These are phyloP conservation scores for Aspergillus tamarii DNA, from an alignment of 2,329 filamentous ascomycete species.

Conservation along the genomic window DNA sequence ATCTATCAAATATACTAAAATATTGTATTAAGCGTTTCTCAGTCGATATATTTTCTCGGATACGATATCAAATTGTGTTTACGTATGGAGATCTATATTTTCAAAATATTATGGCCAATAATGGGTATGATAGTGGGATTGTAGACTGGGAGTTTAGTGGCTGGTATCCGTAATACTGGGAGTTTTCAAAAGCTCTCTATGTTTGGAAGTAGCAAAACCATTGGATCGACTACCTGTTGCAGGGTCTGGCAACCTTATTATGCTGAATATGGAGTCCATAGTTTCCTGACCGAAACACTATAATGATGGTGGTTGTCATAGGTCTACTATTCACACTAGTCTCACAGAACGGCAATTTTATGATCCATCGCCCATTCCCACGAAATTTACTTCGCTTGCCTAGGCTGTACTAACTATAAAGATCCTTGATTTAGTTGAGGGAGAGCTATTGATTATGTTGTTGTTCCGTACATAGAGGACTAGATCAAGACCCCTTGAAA, in stretches of 20 bases:
- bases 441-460: too few species aligned
- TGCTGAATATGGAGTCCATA: not conserved
- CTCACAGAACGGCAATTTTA: too few species aligned
- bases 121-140: not conserved
- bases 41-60: constrained; percentile 18
- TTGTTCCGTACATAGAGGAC: too few species aligned
- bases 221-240: constrained; percentile 34
- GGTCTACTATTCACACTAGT: too few species aligned
- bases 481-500: too few species aligned
- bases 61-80: constrained; percentile 25
- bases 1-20: constrained; percentile 19
- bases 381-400: too few species aligned
- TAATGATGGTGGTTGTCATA: not conserved
- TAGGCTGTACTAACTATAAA: too few species aligned
- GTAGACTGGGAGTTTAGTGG: constrained; percentile 1
- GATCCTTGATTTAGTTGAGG: too few species aligned
- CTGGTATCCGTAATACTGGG: not conserved
- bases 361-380: too few species aligned
- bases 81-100: not conserved
- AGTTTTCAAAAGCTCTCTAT: constrained; percentile 30
- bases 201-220: constrained; percentile 36
- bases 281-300: not conserved
- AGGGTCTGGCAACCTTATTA: constrained; percentile 29
- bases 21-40: constrained; percentile 20
- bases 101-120: not conserved